Evolutionary conservation across 768 basidiomycete species (phyloP).

Genomic region (Phlebiopsis flavidoalba): DNA sequence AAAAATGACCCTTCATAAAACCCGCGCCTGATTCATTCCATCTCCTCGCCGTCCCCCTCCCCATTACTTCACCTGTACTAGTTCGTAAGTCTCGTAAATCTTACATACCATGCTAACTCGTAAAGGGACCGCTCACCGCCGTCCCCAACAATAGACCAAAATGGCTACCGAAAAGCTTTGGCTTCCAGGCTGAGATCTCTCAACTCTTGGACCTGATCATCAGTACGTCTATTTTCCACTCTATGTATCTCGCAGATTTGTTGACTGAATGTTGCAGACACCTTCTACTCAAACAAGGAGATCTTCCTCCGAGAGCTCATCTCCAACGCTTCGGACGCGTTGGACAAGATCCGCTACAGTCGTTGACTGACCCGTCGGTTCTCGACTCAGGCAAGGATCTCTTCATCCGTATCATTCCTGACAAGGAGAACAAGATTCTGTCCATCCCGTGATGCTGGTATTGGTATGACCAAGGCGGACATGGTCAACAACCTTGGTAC

Average conservation of each 20-base stretch:
- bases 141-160: slow-evolving; percentile 23
- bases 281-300: slow-evolving; percentile 99
- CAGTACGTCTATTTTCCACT: slow-evolving; percentile 52
- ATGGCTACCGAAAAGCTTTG: slow-evolving; percentile 87
- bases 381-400: slow-evolving; percentile 93
- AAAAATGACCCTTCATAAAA: slow-evolving; percentile 34
- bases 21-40: not conserved
- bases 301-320: slow-evolving; percentile 99
- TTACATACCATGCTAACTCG: not conserved
- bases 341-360: slow-evolving; percentile 98
- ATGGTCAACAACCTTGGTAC: slow-evolving; percentile 99
- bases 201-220: slow-evolving; percentile 98
- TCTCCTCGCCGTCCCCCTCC: slow-evolving; percentile 1
- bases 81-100: slow-evolving; percentile 3
- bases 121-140: slow-evolving; percentile 15
- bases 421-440: slow-evolving; percentile 94
- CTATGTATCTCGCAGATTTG: not conserved
- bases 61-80: slow-evolving; percentile 2
- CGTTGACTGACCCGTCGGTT: slow-evolving; percentile 86
- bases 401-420: slow-evolving; percentile 88
- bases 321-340: slow-evolving; percentile 95
- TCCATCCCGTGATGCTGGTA: slow-evolving; percentile 91
- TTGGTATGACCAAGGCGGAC: slow-evolving; percentile 99
- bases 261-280: slow-evolving; percentile 50
- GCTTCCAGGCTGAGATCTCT: slow-evolving; percentile 99